phyloP scores from a whole-genome alignment of 257 asterid species.

The Sherardia arvensis region DNA sequence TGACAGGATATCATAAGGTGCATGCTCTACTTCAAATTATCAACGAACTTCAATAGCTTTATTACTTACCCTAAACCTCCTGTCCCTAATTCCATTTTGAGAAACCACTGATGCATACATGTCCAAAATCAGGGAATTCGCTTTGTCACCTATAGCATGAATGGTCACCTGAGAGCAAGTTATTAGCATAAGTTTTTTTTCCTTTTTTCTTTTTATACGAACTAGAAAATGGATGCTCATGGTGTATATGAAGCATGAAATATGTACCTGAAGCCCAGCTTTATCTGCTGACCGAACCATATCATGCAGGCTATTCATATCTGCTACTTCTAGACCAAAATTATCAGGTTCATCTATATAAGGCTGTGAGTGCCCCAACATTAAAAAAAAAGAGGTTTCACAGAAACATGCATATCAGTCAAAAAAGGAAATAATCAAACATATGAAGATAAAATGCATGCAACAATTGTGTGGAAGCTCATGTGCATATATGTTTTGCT shows the following conservation, averaged over 20 bases:
- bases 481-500: background rate
- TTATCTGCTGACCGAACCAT: constrained; percentile 69
- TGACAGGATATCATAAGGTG: background rate
- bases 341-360: constrained; percentile 67
- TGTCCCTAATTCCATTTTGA: constrained; percentile 59
- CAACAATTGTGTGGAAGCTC: background rate
- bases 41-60: constrained; percentile 4
- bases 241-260: constrained; percentile 9
- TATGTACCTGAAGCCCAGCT: constrained; percentile 79
- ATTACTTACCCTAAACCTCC: constrained; percentile 69
- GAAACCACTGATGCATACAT: constrained; percentile 61
- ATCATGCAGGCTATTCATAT: constrained; percentile 45
- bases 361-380: constrained; percentile 39
- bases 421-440: background rate
- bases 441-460: background rate
- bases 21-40: background rate
- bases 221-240: background rate
- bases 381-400: background rate
- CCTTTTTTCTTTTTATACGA: background rate
- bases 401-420: background rate
- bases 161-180: constrained; percentile 57
- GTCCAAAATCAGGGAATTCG: constrained; percentile 79
- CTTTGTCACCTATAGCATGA: constrained; percentile 93
- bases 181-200: background rate
- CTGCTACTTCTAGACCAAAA: constrained; percentile 66